phyloP scores from a whole-genome alignment of 371 early-diverging fungal genomes.

The Umbelopsis sp. region DNA sequence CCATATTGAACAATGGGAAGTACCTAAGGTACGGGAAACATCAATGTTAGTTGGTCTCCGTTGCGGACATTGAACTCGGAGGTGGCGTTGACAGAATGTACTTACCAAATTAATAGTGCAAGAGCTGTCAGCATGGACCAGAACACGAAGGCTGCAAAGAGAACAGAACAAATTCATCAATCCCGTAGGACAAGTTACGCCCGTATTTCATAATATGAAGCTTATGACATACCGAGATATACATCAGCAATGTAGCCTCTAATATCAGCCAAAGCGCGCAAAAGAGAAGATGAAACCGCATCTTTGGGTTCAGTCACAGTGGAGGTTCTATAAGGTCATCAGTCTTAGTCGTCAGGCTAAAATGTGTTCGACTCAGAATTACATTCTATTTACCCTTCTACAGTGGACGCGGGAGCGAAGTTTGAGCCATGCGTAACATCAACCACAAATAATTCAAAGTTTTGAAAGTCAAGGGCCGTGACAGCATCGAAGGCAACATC shows the following conservation, averaged over 20 bases:
- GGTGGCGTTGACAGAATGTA: background rate
- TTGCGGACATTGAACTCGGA: no score
- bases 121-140: slow-evolving; percentile 82
- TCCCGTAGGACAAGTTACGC: background rate
- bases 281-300: slow-evolving; percentile 39
- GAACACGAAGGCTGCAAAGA: slow-evolving; percentile 65
- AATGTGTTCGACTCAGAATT: no score
- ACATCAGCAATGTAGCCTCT: slow-evolving; percentile 53
- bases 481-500: slow-evolving; percentile 83
- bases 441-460: slow-evolving; percentile 56
- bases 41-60: background rate
- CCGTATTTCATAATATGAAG: background rate
- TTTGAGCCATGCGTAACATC: slow-evolving; percentile 43
- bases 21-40: slow-evolving; percentile 32
- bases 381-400: slow-evolving; percentile 29
- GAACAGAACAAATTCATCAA: background rate
- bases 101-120: slow-evolving; percentile 77
- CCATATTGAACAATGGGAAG: slow-evolving; percentile 88
- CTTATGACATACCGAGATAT: slow-evolving; percentile 54
- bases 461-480: slow-evolving; percentile 68
- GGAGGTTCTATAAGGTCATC: background rate
- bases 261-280: slow-evolving; percentile 29
- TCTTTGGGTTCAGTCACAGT: slow-evolving; percentile 36
- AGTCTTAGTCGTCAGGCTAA: slow-evolving; percentile 9
- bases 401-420: slow-evolving; percentile 24